phyloP scores from a whole-genome alignment of 768 basidiomycete genomes.

The Rhizopogon rudus region DNA sequence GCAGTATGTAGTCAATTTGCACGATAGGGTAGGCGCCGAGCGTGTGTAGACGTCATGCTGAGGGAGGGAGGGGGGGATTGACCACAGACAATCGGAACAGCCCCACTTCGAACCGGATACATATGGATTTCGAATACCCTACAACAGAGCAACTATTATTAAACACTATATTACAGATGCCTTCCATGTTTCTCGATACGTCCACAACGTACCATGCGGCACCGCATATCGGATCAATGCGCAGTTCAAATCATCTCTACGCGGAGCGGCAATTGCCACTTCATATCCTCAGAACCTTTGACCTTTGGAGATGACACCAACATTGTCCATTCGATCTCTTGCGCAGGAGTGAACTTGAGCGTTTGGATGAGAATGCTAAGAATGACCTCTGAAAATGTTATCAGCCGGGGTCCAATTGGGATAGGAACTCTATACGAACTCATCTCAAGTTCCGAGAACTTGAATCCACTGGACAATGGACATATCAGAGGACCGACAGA shows the following conservation, averaged over 20 bases:
- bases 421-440: conserved; percentile 27
- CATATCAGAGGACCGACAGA: conserved; percentile 26
- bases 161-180: too few relatives aligned
- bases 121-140: too few relatives aligned
- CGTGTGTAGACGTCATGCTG: too few relatives aligned
- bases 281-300: conserved; percentile 1
- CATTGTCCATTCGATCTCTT: conserved; percentile 7
- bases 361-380: background rate
- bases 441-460: conserved; percentile 46
- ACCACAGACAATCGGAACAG: too few relatives aligned
- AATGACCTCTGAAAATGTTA: background rate
- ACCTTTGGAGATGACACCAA: conserved; percentile 4
- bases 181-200: background rate
- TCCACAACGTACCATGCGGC: background rate
- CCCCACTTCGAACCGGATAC: too few relatives aligned
- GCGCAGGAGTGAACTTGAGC: conserved; percentile 5
- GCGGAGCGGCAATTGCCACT: conserved; percentile 1
- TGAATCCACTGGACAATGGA: conserved; percentile 27
- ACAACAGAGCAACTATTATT: too few relatives aligned
- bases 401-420: background rate
- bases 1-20: too few relatives aligned
- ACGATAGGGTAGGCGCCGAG: too few relatives aligned
- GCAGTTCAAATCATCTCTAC: background rate
- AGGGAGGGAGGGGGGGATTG: too few relatives aligned
- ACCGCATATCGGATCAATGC: background rate